These are phyloP conservation scores for Parafenestella ontariensis DNA, from an alignment of 2,329 filamentous ascomycete genomes.

Conservation along the genomic window DNA sequence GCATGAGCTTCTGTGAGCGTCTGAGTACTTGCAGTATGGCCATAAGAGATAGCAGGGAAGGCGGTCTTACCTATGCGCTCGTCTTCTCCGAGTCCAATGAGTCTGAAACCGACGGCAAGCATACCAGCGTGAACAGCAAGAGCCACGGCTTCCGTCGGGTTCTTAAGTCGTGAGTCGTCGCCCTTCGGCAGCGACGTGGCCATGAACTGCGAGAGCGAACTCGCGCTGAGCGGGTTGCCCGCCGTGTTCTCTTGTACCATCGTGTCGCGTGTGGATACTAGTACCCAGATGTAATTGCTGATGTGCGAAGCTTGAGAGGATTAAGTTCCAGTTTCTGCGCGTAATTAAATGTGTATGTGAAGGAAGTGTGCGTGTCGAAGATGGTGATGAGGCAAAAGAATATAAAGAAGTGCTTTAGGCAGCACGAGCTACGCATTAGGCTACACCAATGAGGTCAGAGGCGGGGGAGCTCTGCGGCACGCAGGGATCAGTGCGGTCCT, in stretches of 20 bases:
- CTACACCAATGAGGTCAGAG: slow-evolving; percentile 30
- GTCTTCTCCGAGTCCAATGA: slow-evolving; percentile 85
- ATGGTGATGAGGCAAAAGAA: neutral
- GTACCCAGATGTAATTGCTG: neutral
- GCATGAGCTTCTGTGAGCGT: slow-evolving; percentile 62
- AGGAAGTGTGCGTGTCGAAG: neutral
- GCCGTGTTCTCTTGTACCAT: slow-evolving; percentile 42
- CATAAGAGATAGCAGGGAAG: neutral
- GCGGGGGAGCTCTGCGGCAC: slow-evolving; percentile 17
- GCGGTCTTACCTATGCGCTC: slow-evolving; percentile 68
- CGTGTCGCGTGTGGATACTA: neutral
- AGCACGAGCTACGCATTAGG: slow-evolving; percentile 8
- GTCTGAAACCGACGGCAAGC: slow-evolving; percentile 77
- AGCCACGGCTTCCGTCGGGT: slow-evolving; percentile 81
- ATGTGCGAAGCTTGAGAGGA: neutral
- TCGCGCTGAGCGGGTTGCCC: slow-evolving; percentile 54
- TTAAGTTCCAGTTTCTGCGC: neutral
- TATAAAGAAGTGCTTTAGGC: slow-evolving; percentile 7
- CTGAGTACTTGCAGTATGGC: slow-evolving; percentile 23
- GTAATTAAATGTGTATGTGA: neutral
- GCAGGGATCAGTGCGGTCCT: slow-evolving; percentile 2
- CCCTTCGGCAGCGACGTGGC: slow-evolving; percentile 52
- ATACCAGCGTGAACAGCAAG: slow-evolving; percentile 86
- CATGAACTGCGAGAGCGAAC: slow-evolving; percentile 53
- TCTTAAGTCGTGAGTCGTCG: slow-evolving; percentile 60